phyloP scores from a whole-genome alignment of 495 filamentous ascomycete genomes.

The Achaetomiella virescens region DNA sequence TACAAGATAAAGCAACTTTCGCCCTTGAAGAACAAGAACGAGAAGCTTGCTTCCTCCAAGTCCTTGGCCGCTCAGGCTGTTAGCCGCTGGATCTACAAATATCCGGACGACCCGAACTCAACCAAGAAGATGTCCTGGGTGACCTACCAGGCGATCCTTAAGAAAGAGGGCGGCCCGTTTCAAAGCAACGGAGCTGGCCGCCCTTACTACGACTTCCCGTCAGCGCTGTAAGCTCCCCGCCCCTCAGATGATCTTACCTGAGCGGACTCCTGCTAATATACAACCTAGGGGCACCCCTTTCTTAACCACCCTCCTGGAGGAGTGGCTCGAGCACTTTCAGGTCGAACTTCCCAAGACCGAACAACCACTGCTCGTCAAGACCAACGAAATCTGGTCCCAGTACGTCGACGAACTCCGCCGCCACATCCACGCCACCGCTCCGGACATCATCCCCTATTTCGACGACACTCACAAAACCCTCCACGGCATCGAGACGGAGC shows the following conservation, averaged over 20 bases:
- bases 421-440: background rate
- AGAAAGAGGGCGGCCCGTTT: conserved; percentile 11
- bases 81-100: conserved; percentile 13
- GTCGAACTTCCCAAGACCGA: background rate
- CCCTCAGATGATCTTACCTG: background rate
- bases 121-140: conserved; percentile 3
- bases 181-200: background rate
- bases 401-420: conserved; percentile 8
- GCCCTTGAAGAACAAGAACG: background rate
- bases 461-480: background rate
- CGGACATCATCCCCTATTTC: conserved; percentile 6
- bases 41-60: conserved; percentile 2
- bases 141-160: conserved; percentile 18
- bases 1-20: background rate
- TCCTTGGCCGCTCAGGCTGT: background rate
- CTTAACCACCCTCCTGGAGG: background rate
- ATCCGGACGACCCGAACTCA: background rate
- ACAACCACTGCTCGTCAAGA: background rate
- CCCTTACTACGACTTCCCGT: conserved; percentile 14
- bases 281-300: background rate
- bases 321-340: conserved; percentile 8
- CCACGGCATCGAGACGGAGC: background rate
- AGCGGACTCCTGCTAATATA: background rate
- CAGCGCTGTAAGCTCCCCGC: conserved; percentile 6
- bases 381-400: conserved; percentile 6